Evolutionary conservation across 495 filamentous ascomycete genomes (phyloP).

Genomic region (Parathielavia appendiculata): DNA sequence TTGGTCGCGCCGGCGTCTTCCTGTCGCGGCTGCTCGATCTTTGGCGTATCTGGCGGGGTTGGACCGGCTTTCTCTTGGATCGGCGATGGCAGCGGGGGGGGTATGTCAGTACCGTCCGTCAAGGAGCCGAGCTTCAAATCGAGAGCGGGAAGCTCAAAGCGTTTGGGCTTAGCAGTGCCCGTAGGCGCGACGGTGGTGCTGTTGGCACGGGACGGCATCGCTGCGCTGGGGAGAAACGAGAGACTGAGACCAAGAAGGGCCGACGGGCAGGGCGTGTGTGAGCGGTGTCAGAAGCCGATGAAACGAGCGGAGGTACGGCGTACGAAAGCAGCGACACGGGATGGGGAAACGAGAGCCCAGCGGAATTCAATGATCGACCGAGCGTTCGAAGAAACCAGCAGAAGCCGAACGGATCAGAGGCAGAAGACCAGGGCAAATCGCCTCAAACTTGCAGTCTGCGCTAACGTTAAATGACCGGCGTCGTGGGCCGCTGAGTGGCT

Average conservation of each 20-base stretch:
- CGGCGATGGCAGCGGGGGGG: constrained; percentile 50
- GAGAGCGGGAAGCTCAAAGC: constrained; percentile 51
- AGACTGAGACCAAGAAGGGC: neutral
- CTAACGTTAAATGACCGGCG: constrained; percentile 3
- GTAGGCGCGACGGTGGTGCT: constrained; percentile 9
- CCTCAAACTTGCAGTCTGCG: neutral
- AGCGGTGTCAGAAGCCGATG: constrained; percentile 4
- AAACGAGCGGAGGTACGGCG: constrained; percentile 2
- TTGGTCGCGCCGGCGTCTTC: constrained; percentile 24
- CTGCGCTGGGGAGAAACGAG: neutral
- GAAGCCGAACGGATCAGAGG: constrained; percentile 8
- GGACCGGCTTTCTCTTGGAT: constrained; percentile 39
- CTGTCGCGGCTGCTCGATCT: constrained; percentile 22
- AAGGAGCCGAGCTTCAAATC: constrained; percentile 48
- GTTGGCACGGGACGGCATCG: constrained; percentile 29
- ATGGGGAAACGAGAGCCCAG: neutral
- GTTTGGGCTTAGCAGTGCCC: constrained; percentile 29
- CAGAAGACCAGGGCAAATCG: constrained; percentile 8
- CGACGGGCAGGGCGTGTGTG: neutral
- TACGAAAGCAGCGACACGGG: neutral
- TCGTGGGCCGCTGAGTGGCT: constrained; percentile 8
- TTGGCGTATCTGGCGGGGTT: constrained; percentile 34
- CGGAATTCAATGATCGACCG: constrained; percentile 17
- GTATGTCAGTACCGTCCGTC: constrained; percentile 55
- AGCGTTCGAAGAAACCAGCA: constrained; percentile 11